These are phyloP conservation scores for Sporothrix brunneoviolacea DNA, from an alignment of 2,329 filamentous ascomycete genomes.

Conservation along the genomic window DNA sequence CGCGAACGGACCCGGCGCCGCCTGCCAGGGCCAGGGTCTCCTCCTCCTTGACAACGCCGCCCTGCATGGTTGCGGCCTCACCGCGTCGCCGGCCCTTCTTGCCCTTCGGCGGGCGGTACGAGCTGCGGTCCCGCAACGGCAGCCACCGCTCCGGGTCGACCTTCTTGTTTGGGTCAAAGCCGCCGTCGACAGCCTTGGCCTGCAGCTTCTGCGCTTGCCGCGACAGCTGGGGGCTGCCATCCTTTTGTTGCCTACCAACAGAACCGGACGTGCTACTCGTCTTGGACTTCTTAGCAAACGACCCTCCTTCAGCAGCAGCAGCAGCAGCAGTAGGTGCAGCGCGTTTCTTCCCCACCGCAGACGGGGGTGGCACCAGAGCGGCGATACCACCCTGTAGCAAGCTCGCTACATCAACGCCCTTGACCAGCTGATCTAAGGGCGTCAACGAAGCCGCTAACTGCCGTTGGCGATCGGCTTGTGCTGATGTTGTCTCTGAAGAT, in stretches of 20 bases:
- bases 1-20: constrained; percentile 56
- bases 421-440: constrained; percentile 51
- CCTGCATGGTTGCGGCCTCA: constrained; percentile 74
- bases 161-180: constrained; percentile 66
- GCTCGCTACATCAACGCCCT: constrained; percentile 51
- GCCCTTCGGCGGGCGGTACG: constrained; percentile 82
- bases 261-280: constrained; percentile 8
- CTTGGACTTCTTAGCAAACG: constrained; percentile 15
- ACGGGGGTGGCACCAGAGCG: constrained; percentile 32
- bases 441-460: constrained; percentile 13
- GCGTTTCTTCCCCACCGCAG: constrained; percentile 37
- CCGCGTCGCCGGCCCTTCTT: constrained; percentile 65
- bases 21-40: constrained; percentile 58
- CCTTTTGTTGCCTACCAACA: too few relatives aligned
- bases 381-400: constrained; percentile 64
- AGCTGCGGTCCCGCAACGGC: constrained; percentile 79
- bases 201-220: constrained; percentile 28
- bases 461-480: constrained; percentile 25
- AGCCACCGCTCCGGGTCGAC: constrained; percentile 91
- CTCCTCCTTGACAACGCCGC: constrained; percentile 71
- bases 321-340: constrained; percentile 32
- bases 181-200: constrained; percentile 20
- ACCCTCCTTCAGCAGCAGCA: constrained; percentile 20
- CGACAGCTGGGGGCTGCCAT: constrained; percentile 41
- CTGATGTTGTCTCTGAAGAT: constrained; percentile 52